Evolutionary conservation across 352 stramenopile genomes (phyloP).

Genomic region (Peronospora belbahrii): DNA sequence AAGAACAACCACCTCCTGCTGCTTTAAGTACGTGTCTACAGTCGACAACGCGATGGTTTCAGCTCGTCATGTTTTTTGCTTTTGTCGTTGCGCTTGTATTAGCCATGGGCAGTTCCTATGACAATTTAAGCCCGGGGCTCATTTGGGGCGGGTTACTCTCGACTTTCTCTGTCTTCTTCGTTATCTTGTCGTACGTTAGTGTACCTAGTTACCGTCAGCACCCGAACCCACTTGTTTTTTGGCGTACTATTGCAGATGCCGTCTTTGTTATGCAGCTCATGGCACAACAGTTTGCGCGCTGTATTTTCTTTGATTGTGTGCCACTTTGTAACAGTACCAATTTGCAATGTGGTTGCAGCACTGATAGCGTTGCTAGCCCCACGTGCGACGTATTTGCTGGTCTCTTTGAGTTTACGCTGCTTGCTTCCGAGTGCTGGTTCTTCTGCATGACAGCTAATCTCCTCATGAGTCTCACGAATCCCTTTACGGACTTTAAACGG

Average conservation of each 20-base stretch:
- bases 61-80: constrained; percentile 75
- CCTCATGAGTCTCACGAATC: constrained; percentile 82
- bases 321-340: constrained; percentile 63
- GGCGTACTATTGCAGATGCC: constrained; percentile 77
- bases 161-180: constrained; percentile 81
- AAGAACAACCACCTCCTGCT: constrained; percentile 19
- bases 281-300: constrained; percentile 73
- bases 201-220: constrained; percentile 77
- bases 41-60: constrained; percentile 77
- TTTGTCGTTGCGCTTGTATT: constrained; percentile 59
- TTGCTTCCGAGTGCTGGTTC: constrained; percentile 84
- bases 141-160: constrained; percentile 82
- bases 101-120: constrained; percentile 54
- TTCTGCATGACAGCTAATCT: constrained; percentile 87
- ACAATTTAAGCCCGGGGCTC: constrained; percentile 68
- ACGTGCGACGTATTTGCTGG: constrained; percentile 72
- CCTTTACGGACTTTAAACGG: constrained; percentile 86
- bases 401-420: constrained; percentile 79
- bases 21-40: constrained; percentile 54
- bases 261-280: constrained; percentile 80
- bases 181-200: constrained; percentile 78
- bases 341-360: constrained; percentile 71
- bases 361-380: constrained; percentile 26
- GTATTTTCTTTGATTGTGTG: constrained; percentile 73
- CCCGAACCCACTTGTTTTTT: constrained; percentile 85